Conservation (phyloP, 2,329 filamentous ascomycete species). For the Penicillium concentricum region DNA sequence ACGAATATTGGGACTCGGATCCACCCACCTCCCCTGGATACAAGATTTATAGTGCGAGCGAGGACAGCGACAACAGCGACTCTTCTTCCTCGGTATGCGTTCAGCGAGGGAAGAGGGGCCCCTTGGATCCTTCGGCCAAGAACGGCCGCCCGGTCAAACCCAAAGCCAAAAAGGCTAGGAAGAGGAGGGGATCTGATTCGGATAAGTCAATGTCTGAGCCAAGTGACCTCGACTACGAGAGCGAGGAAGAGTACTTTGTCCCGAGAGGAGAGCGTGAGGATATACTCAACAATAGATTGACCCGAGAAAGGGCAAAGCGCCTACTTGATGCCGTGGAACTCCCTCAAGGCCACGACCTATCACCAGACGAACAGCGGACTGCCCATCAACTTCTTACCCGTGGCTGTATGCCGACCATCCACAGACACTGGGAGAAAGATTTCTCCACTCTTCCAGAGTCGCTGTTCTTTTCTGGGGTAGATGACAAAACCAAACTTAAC, state of each 20-base stretch:
- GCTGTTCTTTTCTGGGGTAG: conserved; percentile 46
- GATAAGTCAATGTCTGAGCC: background rate
- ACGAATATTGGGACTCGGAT: background rate
- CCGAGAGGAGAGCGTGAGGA: conserved; percentile 22
- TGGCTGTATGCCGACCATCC: conserved; percentile 57
- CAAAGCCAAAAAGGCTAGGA: background rate
- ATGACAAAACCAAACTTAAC: conserved; percentile 21
- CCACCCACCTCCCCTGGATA: background rate
- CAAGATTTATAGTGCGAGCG: background rate
- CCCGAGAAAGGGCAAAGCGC: conserved; percentile 33
- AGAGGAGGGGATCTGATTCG: background rate
- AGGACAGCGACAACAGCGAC: background rate
- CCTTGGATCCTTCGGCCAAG: background rate
- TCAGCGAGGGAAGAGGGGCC: background rate
- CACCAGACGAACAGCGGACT: conserved; percentile 52
- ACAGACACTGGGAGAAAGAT: conserved; percentile 52
- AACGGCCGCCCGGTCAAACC: background rate
- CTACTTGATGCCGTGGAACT: conserved; percentile 40
- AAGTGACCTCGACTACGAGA: conserved; percentile 6
- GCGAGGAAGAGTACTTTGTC: conserved; percentile 13
- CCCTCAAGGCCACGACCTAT: conserved; percentile 47
- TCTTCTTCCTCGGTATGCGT: background rate
- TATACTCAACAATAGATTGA: conserved; percentile 29
- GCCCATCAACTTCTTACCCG: conserved; percentile 55
- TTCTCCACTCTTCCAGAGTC: conserved; percentile 54